These are phyloP conservation scores for Danielozyma ontarioensis DNA, from an alignment of 805 yeast genomes.

Conservation along the genomic window DNA sequence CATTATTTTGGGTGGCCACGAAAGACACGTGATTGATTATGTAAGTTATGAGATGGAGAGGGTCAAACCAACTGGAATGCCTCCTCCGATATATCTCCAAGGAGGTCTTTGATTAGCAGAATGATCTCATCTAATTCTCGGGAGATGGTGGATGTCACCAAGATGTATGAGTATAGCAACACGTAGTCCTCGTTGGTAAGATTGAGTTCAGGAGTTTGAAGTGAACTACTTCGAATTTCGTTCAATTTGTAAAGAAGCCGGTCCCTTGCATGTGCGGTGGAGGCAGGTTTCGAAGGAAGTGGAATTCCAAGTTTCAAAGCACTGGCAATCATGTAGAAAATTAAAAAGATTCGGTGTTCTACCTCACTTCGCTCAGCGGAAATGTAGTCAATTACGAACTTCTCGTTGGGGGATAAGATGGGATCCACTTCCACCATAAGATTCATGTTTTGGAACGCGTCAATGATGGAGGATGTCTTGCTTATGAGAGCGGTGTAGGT, in stretches of 20 bases:
- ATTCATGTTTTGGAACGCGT: conserved; percentile 69
- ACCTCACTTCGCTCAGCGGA: conserved; percentile 60
- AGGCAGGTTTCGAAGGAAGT: conserved; percentile 70
- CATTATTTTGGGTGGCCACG: background rate
- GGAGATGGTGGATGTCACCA: conserved; percentile 65
- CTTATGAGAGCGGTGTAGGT: conserved; percentile 47
- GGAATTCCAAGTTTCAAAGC: conserved; percentile 75
- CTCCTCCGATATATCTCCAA: conserved; percentile 65
- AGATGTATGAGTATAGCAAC: conserved; percentile 65
- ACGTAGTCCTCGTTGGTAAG: conserved; percentile 70
- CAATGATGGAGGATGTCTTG: conserved; percentile 61
- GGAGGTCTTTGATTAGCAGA: conserved; percentile 48
- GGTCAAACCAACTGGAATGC: conserved; percentile 42
- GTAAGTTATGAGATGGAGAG: background rate
- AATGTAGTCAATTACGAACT: conserved; percentile 49
- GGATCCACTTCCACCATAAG: conserved; percentile 64
- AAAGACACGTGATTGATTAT: background rate
- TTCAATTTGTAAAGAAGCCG: conserved; percentile 61
- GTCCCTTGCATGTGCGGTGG: conserved; percentile 69
- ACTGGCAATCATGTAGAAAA: conserved; percentile 74
- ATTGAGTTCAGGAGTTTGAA: conserved; percentile 16
- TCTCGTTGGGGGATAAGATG: conserved; percentile 46
- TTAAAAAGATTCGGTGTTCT: conserved; percentile 65
- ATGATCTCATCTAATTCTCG: conserved; percentile 60
- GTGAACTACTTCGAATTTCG: conserved; percentile 41